Evolutionary conservation across 2,329 filamentous ascomycete species (phyloP).

Genomic region (Hysterium pulicare): DNA sequence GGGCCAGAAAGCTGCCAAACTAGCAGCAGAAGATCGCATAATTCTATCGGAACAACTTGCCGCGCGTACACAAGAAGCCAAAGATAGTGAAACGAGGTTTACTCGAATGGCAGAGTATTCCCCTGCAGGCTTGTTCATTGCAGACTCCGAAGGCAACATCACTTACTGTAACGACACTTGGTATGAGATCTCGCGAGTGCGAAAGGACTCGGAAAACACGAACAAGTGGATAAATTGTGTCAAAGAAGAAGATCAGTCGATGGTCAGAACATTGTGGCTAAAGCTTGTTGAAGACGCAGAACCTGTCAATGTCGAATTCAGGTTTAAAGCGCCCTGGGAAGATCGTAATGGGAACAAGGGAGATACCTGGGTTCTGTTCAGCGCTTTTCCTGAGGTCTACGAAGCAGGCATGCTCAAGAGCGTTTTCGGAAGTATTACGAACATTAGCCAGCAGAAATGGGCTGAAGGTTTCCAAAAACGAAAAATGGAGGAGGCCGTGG

Average conservation of each 20-base stretch:
- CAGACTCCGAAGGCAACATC: slow-evolving; percentile 66
- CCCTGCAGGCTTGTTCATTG: slow-evolving; percentile 81
- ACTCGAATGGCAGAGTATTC: slow-evolving; percentile 82
- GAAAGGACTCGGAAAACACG: slow-evolving; percentile 55
- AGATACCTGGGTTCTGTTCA: slow-evolving; percentile 77
- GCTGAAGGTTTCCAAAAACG: slow-evolving; percentile 76
- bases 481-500: slow-evolving; percentile 75
- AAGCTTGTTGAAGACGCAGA: slow-evolving; percentile 59
- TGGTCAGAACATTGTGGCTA: slow-evolving; percentile 60
- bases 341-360: slow-evolving; percentile 55
- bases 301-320: slow-evolving; percentile 68
- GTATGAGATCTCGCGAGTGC: slow-evolving; percentile 65
- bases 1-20: slow-evolving; percentile 67
- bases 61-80: slow-evolving; percentile 55
- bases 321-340: slow-evolving; percentile 67
- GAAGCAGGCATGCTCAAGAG: slow-evolving; percentile 63
- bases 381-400: slow-evolving; percentile 69
- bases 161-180: slow-evolving; percentile 80
- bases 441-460: slow-evolving; percentile 82
- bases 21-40: slow-evolving; percentile 73
- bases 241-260: slow-evolving; percentile 60
- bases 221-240: slow-evolving; percentile 72
- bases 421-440: slow-evolving; percentile 77
- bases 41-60: slow-evolving; percentile 74
- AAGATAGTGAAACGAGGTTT: slow-evolving; percentile 70